Percentiles rank a stretch among this genome's conserved stretches.
Evolutionary conservation across 257 asterid genomes (phyloP).

Genomic region (Euphrasia confusa): DNA sequence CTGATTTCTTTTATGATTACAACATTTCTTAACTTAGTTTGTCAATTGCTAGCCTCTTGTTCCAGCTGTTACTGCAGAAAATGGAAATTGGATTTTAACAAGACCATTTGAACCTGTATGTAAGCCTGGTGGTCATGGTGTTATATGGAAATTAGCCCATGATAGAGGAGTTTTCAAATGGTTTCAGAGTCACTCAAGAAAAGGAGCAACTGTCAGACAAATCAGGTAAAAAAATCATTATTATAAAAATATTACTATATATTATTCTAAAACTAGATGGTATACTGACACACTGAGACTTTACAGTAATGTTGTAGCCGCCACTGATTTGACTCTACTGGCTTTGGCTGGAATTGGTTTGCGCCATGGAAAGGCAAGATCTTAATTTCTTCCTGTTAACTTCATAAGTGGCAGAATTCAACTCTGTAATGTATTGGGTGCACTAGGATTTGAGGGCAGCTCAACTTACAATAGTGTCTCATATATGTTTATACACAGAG

Average conservation of each 20-base stretch:
- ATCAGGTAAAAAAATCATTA: conserved; percentile 57
- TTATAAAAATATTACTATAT: conserved; percentile 9
- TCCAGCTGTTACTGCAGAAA: conserved; percentile 93
- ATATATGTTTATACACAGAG: not conserved
- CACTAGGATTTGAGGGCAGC: conserved; percentile 9
- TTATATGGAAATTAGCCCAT: conserved; percentile 96
- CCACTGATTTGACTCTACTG: conserved; percentile 88
- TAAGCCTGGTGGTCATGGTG: conserved; percentile 99
- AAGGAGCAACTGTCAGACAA: conserved; percentile 95
- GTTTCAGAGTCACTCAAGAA: conserved; percentile 71
- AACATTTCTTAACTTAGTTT: conserved; percentile 32
- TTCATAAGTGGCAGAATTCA: conserved; percentile 21
- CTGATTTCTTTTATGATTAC: conserved; percentile 25
- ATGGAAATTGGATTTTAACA: conserved; percentile 80
- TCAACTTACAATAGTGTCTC: conserved; percentile 14
- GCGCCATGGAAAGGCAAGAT: conserved; percentile 70
- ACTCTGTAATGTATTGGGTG: conserved; percentile 18
- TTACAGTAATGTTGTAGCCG: conserved; percentile 95
- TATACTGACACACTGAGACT: conserved; percentile 37
- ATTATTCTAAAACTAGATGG: conserved; percentile 23
- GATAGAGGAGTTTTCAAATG: conserved; percentile 91
- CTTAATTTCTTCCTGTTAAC: conserved; percentile 22
- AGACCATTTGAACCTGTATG: conserved; percentile 71
- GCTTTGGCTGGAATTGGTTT: conserved; percentile 98
- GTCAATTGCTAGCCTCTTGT: conserved; percentile 86